Evolutionary conservation across 2,329 filamentous ascomycete genomes (phyloP).

Genomic region (Trichoderma citrinoviride): DNA sequence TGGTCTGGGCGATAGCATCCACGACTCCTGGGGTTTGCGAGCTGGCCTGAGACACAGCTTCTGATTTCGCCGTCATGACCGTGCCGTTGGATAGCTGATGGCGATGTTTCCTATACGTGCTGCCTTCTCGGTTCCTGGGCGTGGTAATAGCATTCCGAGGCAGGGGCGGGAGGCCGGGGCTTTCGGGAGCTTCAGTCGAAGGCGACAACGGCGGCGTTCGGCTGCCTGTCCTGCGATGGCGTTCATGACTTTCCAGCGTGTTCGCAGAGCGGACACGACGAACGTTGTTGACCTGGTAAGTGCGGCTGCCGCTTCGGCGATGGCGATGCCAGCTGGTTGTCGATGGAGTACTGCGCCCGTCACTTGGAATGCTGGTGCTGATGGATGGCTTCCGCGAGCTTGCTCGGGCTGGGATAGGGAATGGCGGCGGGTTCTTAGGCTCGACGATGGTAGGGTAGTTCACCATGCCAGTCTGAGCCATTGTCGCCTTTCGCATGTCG

Average conservation of each 20-base stretch:
- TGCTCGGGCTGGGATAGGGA: slow-evolving; percentile 84
- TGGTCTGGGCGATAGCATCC: slow-evolving; percentile 94
- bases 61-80: slow-evolving; percentile 46
- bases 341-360: slow-evolving; percentile 69
- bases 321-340: slow-evolving; percentile 57
- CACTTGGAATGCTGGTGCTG: slow-evolving; percentile 63
- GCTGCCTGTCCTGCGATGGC: slow-evolving; percentile 51
- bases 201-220: slow-evolving; percentile 65
- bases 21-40: slow-evolving; percentile 77
- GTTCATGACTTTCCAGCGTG: slow-evolving; percentile 59
- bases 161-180: slow-evolving; percentile 68
- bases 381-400: slow-evolving; percentile 76
- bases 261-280: slow-evolving; percentile 85
- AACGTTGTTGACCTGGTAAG: slow-evolving; percentile 59
- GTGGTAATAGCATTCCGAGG: slow-evolving; percentile 70
- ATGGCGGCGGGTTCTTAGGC: slow-evolving; percentile 70
- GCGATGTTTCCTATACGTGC: slow-evolving; percentile 48
- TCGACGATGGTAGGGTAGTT: slow-evolving; percentile 68
- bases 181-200: slow-evolving; percentile 66
- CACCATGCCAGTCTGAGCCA: slow-evolving; percentile 76
- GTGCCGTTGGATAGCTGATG: slow-evolving; percentile 62
- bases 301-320: slow-evolving; percentile 48
- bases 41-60: slow-evolving; percentile 49
- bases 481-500: slow-evolving; percentile 71
- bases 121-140: slow-evolving; percentile 47